Evolutionary conservation across 2,329 filamentous ascomycete species (phyloP).

Genomic region (Neoscytalidium dimidiatum): DNA sequence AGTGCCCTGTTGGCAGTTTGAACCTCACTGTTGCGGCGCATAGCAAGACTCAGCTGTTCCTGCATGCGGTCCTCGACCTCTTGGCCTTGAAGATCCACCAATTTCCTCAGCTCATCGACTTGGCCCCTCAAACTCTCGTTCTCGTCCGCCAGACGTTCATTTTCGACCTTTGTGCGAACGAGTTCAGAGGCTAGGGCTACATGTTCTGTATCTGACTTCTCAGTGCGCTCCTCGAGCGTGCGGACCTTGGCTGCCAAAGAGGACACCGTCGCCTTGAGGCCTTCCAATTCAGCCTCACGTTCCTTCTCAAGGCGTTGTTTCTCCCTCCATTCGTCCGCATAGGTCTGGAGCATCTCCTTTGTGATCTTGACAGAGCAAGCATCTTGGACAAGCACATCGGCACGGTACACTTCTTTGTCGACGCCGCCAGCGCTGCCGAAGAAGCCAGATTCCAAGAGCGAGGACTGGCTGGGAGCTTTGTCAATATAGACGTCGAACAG

Average conservation of each 20-base stretch:
- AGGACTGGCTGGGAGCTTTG: conserved; percentile 85
- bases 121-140: conserved; percentile 87
- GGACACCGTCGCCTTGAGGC: conserved; percentile 60
- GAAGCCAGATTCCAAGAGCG: conserved; percentile 93
- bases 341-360: conserved; percentile 76
- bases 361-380: conserved; percentile 87
- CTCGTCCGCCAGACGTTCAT: conserved; percentile 83
- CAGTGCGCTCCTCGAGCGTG: conserved; percentile 80
- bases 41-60: conserved; percentile 84
- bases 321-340: conserved; percentile 89
- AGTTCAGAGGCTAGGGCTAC: conserved; percentile 88
- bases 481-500: conserved; percentile 98
- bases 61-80: conserved; percentile 83
- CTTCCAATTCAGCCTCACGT: conserved; percentile 77
- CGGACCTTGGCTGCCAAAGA: conserved; percentile 74
- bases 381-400: conserved; percentile 89
- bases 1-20: conserved; percentile 88
- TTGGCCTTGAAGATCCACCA: conserved; percentile 86
- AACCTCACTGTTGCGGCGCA: conserved; percentile 89
- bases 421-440: conserved; percentile 88
- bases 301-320: conserved; percentile 81
- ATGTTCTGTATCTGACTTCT: conserved; percentile 87
- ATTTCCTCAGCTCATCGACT: conserved; percentile 78
- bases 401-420: conserved; percentile 94
- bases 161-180: conserved; percentile 89